Percentiles rank a stretch among this genome's conserved stretches.
Evolutionary conservation across 441 rosid species (phyloP).

Genomic region (Jatropha podagrica): DNA sequence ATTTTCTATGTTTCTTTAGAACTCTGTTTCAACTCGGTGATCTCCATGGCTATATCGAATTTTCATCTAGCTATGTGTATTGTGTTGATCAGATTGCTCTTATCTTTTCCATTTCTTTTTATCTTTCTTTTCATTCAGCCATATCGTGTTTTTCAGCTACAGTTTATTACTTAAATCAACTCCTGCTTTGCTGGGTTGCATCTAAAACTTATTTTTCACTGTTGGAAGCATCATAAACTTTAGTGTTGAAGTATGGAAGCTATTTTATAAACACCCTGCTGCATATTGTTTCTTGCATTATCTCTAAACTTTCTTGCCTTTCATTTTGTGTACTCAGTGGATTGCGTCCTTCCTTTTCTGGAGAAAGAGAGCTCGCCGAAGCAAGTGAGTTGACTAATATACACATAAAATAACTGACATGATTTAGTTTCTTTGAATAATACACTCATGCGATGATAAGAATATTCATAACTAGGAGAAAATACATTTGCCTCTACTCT

Average conservation of each 20-base stretch:
- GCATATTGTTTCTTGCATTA: not conserved
- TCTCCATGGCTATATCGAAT: not conserved
- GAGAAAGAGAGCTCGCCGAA: slow-evolving; percentile 75
- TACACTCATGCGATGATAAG: not conserved
- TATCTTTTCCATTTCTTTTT: not conserved
- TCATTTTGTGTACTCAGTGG: slow-evolving; percentile 57
- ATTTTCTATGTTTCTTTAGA: not conserved
- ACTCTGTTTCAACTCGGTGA: not conserved
- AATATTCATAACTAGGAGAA: not conserved
- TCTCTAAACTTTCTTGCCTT: not conserved
- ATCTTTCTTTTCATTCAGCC: not conserved
- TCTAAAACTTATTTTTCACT: not conserved
- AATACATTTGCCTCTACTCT: not conserved
- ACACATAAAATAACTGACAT: not conserved
- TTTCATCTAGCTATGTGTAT: not conserved
- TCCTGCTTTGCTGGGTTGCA: not conserved
- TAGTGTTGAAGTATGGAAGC: not conserved
- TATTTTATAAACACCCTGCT: not conserved
- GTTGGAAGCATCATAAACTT: slow-evolving; percentile 4
- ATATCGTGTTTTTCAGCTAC: not conserved
- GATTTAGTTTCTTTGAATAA: not conserved
- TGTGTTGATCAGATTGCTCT: not conserved
- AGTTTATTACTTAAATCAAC: not conserved
- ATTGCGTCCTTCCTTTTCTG: slow-evolving; percentile 62
- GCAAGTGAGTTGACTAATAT: slow-evolving; percentile 63